Conservation (phyloP, 306 rosid genomes). For the apple (Malus domestica) region DNA sequence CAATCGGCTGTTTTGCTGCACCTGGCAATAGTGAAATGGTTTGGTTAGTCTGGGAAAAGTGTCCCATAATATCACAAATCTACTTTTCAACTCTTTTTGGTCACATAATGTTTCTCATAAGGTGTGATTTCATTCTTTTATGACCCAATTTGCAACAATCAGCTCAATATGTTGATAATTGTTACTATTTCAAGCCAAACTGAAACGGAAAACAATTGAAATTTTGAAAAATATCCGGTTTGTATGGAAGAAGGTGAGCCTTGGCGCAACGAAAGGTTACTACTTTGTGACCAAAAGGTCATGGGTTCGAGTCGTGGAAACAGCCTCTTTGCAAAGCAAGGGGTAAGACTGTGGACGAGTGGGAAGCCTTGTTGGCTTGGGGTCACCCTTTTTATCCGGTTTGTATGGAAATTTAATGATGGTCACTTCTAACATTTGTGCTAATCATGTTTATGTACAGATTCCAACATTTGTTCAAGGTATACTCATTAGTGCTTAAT, state of each 20-base stretch:
- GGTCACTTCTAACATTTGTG: not conserved
- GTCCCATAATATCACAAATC: not conserved
- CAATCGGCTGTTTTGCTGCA: not conserved
- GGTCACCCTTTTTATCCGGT: not conserved
- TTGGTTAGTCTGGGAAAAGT: not conserved
- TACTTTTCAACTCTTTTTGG: not conserved
- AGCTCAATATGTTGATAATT: not conserved
- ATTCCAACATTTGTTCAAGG: constrained; percentile 6
- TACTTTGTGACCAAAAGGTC: no score
- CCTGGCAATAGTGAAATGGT: not conserved
- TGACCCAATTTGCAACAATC: not conserved
- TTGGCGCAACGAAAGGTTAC: no score
- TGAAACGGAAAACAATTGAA: not conserved
- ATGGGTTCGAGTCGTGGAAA: no score
- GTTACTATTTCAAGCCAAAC: not conserved
- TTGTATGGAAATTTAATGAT: not conserved
- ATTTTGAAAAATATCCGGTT: not conserved
- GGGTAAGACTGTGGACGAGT: no score
- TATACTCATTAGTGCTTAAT: constrained; percentile 3
- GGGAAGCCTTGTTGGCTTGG: no score
- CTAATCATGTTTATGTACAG: constrained; percentile 19
- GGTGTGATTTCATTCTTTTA: not conserved
- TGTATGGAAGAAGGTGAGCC: not conserved
- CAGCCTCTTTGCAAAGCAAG: no score
- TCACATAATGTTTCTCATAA: not conserved